Percentiles rank a stretch among this genome's conserved stretches.
Evolutionary conservation across 768 basidiomycete genomes (phyloP).

Genomic region (Boletus fagicola): DNA sequence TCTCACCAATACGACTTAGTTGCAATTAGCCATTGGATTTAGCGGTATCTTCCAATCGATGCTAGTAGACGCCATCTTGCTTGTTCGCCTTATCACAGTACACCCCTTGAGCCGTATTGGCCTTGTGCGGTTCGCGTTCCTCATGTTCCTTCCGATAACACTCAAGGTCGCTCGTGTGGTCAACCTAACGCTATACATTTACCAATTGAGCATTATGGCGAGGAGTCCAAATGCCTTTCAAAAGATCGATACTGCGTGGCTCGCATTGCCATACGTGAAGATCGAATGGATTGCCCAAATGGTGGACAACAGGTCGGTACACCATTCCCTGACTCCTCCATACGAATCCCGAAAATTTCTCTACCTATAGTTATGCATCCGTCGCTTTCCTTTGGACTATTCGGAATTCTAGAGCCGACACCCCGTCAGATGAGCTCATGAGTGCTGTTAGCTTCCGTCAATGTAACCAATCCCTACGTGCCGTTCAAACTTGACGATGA

Average conservation of each 20-base stretch:
- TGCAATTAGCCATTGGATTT: constrained; percentile 22
- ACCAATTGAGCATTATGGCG: neutral
- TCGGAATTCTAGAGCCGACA: neutral
- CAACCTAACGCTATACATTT: constrained; percentile 19
- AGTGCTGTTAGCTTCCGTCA: neutral
- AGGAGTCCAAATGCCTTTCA: neutral
- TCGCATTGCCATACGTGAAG: constrained; percentile 26
- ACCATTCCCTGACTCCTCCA: neutral
- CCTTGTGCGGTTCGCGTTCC: constrained; percentile 9
- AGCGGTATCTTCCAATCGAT: constrained; percentile 23
- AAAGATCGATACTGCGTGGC: constrained; percentile 9
- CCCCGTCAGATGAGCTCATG: neutral
- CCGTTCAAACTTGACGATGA: neutral
- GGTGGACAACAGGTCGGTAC: constrained; percentile 27
- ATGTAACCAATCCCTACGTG: neutral
- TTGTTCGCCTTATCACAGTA: constrained; percentile 24
- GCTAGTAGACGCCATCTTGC: constrained; percentile 22
- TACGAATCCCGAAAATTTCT: neutral
- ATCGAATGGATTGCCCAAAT: constrained; percentile 31
- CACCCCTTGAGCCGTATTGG: constrained; percentile 14
- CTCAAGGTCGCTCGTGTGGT: constrained; percentile 21
- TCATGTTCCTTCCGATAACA: constrained; percentile 18
- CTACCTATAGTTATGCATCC: constrained; percentile 22
- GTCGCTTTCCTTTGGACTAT: constrained; percentile 26
- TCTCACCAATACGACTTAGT: neutral